A percentile compares a stretch with the other conserved stretches of the same genome.
Evolutionary conservation across 805 yeast genomes (phyloP).

Genomic region (Candida methanosorbosa): DNA sequence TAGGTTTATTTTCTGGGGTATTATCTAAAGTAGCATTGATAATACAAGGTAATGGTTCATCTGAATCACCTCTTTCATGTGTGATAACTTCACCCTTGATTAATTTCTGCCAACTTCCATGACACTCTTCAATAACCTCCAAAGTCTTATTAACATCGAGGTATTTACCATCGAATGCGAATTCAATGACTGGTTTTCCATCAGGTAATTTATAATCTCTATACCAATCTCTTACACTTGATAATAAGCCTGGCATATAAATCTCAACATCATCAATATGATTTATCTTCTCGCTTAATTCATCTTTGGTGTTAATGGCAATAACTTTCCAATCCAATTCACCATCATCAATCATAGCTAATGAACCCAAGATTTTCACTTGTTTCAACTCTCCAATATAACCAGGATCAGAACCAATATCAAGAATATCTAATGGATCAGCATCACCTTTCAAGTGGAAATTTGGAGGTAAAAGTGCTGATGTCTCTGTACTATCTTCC

Average conservation of each 20-base stretch:
- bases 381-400: slow-evolving; percentile 44
- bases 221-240: slow-evolving; percentile 71
- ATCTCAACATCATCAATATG: slow-evolving; percentile 61
- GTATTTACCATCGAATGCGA: slow-evolving; percentile 68
- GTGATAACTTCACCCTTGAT: slow-evolving; percentile 33
- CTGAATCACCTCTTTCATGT: slow-evolving; percentile 6
- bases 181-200: slow-evolving; percentile 67
- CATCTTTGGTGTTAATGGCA: slow-evolving; percentile 60
- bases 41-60: not conserved
- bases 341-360: slow-evolving; percentile 84
- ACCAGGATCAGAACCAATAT: slow-evolving; percentile 54
- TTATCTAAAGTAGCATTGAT: not conserved
- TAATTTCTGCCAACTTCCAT: slow-evolving; percentile 57
- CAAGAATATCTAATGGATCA: slow-evolving; percentile 93
- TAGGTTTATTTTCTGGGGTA: not conserved
- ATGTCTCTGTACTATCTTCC: slow-evolving; percentile 78
- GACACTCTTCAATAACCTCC: slow-evolving; percentile 52
- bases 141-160: slow-evolving; percentile 51
- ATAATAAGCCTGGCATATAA: slow-evolving; percentile 62
- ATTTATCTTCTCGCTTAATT: slow-evolving; percentile 49
- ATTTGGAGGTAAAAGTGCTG: slow-evolving; percentile 27
- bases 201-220: slow-evolving; percentile 77
- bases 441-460: slow-evolving; percentile 65
- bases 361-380: slow-evolving; percentile 65
- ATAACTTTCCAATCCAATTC: slow-evolving; percentile 94